Percentiles rank a stretch among this genome's conserved stretches.
Conservation (phyloP, 345 rosid genomes). For the Ceriops tagal region DNA sequence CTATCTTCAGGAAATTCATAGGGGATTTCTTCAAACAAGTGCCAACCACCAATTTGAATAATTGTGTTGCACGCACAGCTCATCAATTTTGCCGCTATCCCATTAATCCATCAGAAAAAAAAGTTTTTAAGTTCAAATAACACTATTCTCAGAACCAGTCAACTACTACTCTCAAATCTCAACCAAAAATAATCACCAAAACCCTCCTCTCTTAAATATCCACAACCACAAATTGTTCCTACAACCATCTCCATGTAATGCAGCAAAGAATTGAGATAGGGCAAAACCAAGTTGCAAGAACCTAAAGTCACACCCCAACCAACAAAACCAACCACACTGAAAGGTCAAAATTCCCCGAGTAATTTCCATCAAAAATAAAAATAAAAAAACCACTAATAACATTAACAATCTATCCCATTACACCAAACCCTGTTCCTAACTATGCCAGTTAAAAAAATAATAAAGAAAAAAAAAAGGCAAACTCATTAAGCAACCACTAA, state of each 20-base stretch:
- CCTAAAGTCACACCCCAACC: slow-evolving; percentile 15
- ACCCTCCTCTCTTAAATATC: slow-evolving; percentile 10
- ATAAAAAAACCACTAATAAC: slow-evolving; percentile 14
- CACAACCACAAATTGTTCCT: not conserved
- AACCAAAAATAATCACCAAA: slow-evolving; percentile 11
- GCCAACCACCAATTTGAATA: not conserved
- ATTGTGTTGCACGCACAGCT: slow-evolving; percentile 15
- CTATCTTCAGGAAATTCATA: not conserved
- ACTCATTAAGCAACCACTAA: not conserved
- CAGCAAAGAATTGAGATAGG: slow-evolving; percentile 16
- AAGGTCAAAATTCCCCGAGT: slow-evolving; percentile 31
- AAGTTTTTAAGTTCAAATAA: slow-evolving; percentile 5
- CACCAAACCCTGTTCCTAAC: slow-evolving; percentile 32
- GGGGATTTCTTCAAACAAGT: not conserved
- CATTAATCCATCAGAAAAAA: slow-evolving; percentile 5
- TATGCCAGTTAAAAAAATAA: slow-evolving; percentile 21
- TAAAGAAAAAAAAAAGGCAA: not conserved
- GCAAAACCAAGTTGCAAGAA: slow-evolving; percentile 10
- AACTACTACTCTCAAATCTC: slow-evolving; percentile 13
- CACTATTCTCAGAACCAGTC: not conserved
- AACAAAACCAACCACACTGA: slow-evolving; percentile 24
- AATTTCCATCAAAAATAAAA: slow-evolving; percentile 20
- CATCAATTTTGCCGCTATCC: slow-evolving; percentile 11
- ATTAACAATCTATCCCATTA: slow-evolving; percentile 18
- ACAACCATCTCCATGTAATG: slow-evolving; percentile 10